These are phyloP conservation scores for Castanopsis chinensis DNA, from an alignment of 306 rosid genomes.

Conservation along the genomic window DNA sequence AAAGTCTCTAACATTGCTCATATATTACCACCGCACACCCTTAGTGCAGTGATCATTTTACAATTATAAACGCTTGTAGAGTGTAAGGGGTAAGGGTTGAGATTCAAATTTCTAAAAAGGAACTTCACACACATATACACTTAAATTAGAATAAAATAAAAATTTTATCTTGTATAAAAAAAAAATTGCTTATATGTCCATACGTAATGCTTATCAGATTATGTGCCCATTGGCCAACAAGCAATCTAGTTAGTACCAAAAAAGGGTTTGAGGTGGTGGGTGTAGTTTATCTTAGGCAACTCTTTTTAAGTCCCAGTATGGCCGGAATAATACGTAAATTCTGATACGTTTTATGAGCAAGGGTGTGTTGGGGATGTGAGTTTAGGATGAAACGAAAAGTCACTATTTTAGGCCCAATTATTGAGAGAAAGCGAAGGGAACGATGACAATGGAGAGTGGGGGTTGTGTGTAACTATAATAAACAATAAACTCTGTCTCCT, in stretches of 20 bases:
- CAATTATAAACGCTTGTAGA: too few species aligned
- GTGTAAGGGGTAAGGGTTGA: too few species aligned
- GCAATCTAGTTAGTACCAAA: conserved; percentile 10
- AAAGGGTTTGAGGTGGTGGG: conserved; percentile 20
- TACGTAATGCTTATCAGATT: not conserved
- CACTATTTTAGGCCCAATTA: not conserved
- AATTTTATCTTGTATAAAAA: too few species aligned
- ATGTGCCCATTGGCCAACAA: not conserved
- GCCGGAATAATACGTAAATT: not conserved
- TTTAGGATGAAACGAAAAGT: conserved; percentile 28
- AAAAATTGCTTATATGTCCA: too few species aligned
- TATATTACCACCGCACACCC: too few species aligned
- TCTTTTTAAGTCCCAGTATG: not conserved
- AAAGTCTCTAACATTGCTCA: too few species aligned
- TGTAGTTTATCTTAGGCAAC: conserved; percentile 1
- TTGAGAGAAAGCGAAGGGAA: conserved; percentile 13
- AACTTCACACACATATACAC: too few species aligned
- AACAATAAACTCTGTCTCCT: not conserved
- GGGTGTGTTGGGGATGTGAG: not conserved
- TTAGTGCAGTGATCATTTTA: too few species aligned
- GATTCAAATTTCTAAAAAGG: too few species aligned
- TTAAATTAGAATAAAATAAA: too few species aligned
- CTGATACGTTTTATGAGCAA: not conserved
- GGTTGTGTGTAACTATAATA: too few species aligned
- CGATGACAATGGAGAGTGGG: not conserved